Percentiles rank a stretch among this genome's conserved stretches.
phyloP scores from a whole-genome alignment of 495 filamentous ascomycete genomes.

The Amphirosellinia nigrospora region DNA sequence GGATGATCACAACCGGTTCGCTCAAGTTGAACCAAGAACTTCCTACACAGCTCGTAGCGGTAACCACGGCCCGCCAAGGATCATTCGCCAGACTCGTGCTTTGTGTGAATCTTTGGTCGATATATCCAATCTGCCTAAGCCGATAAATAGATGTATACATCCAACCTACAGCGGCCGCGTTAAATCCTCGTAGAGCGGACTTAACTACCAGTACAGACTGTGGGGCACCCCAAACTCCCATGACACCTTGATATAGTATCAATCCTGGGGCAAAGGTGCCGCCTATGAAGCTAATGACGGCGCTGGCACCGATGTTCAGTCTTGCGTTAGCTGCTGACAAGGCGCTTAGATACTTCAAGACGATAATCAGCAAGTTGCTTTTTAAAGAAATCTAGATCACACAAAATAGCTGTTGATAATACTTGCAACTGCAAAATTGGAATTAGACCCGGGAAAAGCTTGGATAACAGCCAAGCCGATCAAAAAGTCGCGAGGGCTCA shows the following conservation, averaged over 20 bases:
- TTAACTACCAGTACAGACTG: slow-evolving; percentile 61
- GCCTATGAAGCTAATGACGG: slow-evolving; percentile 67
- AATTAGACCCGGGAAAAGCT: slow-evolving; percentile 84
- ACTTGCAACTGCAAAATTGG: slow-evolving; percentile 83
- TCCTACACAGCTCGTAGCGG: slow-evolving; percentile 67
- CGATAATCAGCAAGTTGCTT: neutral
- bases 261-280: slow-evolving; percentile 79
- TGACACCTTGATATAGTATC: slow-evolving; percentile 66
- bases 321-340: slow-evolving; percentile 56
- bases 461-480: slow-evolving; percentile 84
- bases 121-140: slow-evolving; percentile 78
- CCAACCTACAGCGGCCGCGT: slow-evolving; percentile 77
- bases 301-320: slow-evolving; percentile 45
- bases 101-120: slow-evolving; percentile 58
- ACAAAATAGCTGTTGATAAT: neutral
- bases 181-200: slow-evolving; percentile 68
- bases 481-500: slow-evolving; percentile 77
- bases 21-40: slow-evolving; percentile 66
- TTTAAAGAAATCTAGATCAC: neutral
- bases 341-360: slow-evolving; percentile 57
- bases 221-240: slow-evolving; percentile 72
- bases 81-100: slow-evolving; percentile 68
- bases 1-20: slow-evolving; percentile 67
- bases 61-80: slow-evolving; percentile 78
- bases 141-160: slow-evolving; percentile 88